Conservation (phyloP, 2,329 filamentous ascomycete genomes). For the Fusarium illudens region DNA sequence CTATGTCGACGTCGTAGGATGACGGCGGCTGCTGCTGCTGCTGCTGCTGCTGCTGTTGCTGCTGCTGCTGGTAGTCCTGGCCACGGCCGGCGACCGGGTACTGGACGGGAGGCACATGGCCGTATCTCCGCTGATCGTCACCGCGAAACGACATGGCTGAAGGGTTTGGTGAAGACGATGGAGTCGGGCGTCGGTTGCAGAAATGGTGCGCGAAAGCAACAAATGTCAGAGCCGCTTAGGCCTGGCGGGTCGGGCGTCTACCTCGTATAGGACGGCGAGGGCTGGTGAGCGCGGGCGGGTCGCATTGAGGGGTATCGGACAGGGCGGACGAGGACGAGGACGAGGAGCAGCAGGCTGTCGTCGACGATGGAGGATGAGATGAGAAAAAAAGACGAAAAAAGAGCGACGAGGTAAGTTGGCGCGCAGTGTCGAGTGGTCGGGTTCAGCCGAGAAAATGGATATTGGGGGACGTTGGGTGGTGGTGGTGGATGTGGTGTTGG, state of each 20-base stretch:
- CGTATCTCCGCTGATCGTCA: slow-evolving; percentile 70
- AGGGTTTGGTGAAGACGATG: slow-evolving; percentile 9
- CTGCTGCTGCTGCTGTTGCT: slow-evolving; percentile 39
- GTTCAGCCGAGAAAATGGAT: slow-evolving; percentile 38
- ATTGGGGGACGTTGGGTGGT: slow-evolving; percentile 14
- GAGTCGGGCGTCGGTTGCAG: slow-evolving; percentile 13
- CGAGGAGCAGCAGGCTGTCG: background rate
- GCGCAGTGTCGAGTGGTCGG: slow-evolving; percentile 29
- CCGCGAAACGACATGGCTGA: slow-evolving; percentile 69
- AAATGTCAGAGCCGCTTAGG: slow-evolving; percentile 33
- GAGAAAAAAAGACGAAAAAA: slow-evolving; percentile 9
- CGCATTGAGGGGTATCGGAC: slow-evolving; percentile 40
- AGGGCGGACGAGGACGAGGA: slow-evolving; percentile 8
- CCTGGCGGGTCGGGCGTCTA: slow-evolving; percentile 39
- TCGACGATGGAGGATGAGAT: background rate
- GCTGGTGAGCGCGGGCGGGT: slow-evolving; percentile 34
- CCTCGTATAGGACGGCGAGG: slow-evolving; percentile 39
- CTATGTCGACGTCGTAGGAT: slow-evolving; percentile 45
- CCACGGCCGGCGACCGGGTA: slow-evolving; percentile 61
- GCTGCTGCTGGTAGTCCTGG: slow-evolving; percentile 46
- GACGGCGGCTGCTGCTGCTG: slow-evolving; percentile 47
- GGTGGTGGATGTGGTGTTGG: no score
- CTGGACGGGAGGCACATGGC: slow-evolving; percentile 72
- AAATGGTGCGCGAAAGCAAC: slow-evolving; percentile 22
- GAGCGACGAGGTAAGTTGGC: slow-evolving; percentile 26